These are phyloP conservation scores for Grosmannia serpens DNA, from an alignment of 2,329 filamentous ascomycete genomes.

Conservation along the genomic window DNA sequence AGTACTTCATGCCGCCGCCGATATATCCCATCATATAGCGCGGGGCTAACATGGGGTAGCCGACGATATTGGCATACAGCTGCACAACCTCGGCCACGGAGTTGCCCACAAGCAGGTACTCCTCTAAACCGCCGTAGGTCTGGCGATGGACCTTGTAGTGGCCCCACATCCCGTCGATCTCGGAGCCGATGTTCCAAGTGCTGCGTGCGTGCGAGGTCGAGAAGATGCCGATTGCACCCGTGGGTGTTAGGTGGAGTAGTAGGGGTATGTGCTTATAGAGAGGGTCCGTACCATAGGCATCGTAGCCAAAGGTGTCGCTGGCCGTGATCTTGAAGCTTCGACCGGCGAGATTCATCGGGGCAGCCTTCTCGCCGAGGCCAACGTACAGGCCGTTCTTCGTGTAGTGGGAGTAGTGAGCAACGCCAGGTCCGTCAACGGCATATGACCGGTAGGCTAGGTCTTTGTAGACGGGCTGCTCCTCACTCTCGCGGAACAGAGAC, in stretches of 20 bases:
- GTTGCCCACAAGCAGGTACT: slow-evolving; percentile 56
- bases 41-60: slow-evolving; percentile 55
- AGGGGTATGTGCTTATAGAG: slow-evolving; percentile 68
- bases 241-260: slow-evolving; percentile 53
- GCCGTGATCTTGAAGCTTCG: slow-evolving; percentile 55
- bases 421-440: slow-evolving; percentile 41
- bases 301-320: slow-evolving; percentile 64
- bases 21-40: slow-evolving; percentile 65
- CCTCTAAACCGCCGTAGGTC: slow-evolving; percentile 59
- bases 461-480: slow-evolving; percentile 41
- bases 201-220: slow-evolving; percentile 55
- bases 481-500: slow-evolving; percentile 38
- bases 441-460: slow-evolving; percentile 59
- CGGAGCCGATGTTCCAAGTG: slow-evolving; percentile 54
- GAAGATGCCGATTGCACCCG: slow-evolving; percentile 55
- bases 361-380: slow-evolving; percentile 60
- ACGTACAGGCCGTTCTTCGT: slow-evolving; percentile 50
- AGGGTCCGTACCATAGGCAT: slow-evolving; percentile 58
- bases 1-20: slow-evolving; percentile 49
- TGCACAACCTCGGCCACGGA: slow-evolving; percentile 55
- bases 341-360: slow-evolving; percentile 60
- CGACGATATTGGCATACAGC: slow-evolving; percentile 55
- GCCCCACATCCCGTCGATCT: slow-evolving; percentile 68
- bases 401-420: slow-evolving; percentile 50
- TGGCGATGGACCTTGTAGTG: slow-evolving; percentile 64